Evolutionary conservation across 2,329 filamentous ascomycete genomes (phyloP), one percentile per base, ranked within the genome.

Genomic region (Pseudogymnoascus sp.): DNA sequence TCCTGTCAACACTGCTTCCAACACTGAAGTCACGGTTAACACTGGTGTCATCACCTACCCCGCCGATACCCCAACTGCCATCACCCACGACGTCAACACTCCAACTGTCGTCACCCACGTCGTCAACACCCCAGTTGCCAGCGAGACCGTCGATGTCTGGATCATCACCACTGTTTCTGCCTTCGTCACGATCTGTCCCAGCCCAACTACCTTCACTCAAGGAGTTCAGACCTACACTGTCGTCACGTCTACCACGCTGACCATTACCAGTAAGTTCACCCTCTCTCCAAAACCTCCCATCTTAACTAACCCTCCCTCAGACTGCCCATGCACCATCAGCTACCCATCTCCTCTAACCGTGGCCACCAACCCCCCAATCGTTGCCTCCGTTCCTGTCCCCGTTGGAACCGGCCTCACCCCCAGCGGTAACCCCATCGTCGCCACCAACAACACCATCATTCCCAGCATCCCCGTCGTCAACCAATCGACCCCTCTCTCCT

Each of bases 161-260:
- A 6, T 54, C 11, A 61, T 63, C 14, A 47, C 62, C 20, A 62
- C 62, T 7, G 71, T 81, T 60, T 79, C 76, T 50, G 67, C 71
- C 25, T 77, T 74, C 70, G 77, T 74, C 65, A 82, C 80, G 61
- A 79, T 74, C 74, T 82, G 80, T 75, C 78, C 80, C 3, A 68
- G 68, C 62, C 69, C 79, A 35, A 81, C 80, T 59, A 73, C 72
- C 28, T 66, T 81, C 64, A 73, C 74, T 37, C 70, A 76, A 65
- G 72, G 72, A 61, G 70, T 68, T 62, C 68, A 75, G 61, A 81
- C 79, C 64, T 78, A 78, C 73, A 77, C 74, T 59, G 74, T 81
- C 64, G 75, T 75, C 62, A 71, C 72, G 67, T 75, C 76, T 61
- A 75, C 75, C 61, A 74, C 73, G 62, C 67, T 78, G 70, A 78